Evolutionary conservation across 2,329 filamentous ascomycete genomes (phyloP), one percentile per base, ranked within the genome.

Genomic region (Ophiostoma tasmaniense): DNA sequence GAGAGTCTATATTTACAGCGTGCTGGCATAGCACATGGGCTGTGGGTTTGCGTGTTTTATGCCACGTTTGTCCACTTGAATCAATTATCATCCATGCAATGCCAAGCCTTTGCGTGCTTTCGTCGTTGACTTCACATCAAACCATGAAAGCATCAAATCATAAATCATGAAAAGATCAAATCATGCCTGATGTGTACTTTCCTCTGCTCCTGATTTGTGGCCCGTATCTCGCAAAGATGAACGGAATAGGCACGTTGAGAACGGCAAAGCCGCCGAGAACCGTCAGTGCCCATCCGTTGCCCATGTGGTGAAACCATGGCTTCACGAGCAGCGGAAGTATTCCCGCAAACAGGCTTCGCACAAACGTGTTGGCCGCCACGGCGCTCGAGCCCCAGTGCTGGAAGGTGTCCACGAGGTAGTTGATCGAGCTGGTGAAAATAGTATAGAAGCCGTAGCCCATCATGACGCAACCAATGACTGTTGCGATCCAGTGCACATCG

Each of bases 301-400:
- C 88, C 1, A 90, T 76, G 1, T 79, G 78, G n/a, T 81, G 76
- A 73, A 89, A 90, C 84, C 90, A 86, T 55, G 81, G 78, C 10
- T 82, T 76, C 0, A 84, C 87, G 65, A 83, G 83, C 3, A 90
- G 77, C 0, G 88, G 88, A 0, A 89, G 79, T 2, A 86, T 78
- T 0, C 85, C 87, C 20, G 85, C 87, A 28, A 86, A 80, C 0
- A 87, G 77, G 0, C 79, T 82, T 1, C 88, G 78, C 3, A 86
- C 76, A 5, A 90, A 83, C 0, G 87, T 88, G 71, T 83, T 88
- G 0, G 87, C 87, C 0, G 89, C 88, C 6, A 89, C 83, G 1
- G 86, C 88, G 1, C 82, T 83, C 17, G 89, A 87, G 0, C 86
- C 85, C 72, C 87, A 85, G 70, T 81, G 77, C 42, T 84, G 81